Conservation (phyloP, 2,329 filamentous ascomycete genomes). For the Xylariaceae sp. region DNA sequence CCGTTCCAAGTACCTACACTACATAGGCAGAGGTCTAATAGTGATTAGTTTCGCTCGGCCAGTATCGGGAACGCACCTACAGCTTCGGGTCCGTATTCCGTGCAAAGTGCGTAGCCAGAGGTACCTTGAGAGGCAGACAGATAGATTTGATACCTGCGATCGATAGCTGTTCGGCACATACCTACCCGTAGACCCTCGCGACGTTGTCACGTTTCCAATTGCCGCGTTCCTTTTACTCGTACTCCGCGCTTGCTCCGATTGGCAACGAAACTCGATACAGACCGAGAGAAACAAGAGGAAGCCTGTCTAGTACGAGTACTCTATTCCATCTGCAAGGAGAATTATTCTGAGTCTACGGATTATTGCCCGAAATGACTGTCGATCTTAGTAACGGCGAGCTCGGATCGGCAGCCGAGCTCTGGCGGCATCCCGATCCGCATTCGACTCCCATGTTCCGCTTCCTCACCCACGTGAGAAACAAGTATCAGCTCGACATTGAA, state of each 20-base stretch:
- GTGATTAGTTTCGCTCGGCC: conserved; percentile 6
- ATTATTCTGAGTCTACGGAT: neutral
- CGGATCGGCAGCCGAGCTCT: conserved; percentile 51
- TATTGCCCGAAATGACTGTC: conserved; percentile 23
- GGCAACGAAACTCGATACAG: neutral
- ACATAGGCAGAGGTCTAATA: no score
- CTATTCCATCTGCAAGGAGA: neutral
- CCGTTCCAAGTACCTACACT: neutral
- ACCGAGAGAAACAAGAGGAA: neutral
- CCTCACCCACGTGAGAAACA: conserved; percentile 61
- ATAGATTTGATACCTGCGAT: neutral
- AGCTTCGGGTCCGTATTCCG: no score
- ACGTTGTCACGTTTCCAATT: neutral
- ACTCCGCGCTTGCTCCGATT: neutral
- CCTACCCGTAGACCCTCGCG: neutral
- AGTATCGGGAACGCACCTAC: conserved; percentile 1
- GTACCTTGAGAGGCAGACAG: neutral
- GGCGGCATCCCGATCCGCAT: conserved; percentile 63
- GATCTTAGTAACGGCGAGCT: conserved; percentile 10
- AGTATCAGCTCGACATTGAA: conserved; percentile 56
- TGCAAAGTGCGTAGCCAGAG: no score
- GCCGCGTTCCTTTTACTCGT: neutral
- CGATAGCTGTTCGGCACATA: no score
- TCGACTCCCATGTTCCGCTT: conserved; percentile 69
- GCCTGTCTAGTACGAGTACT: neutral